Evolutionary conservation across 2,329 filamentous ascomycete genomes (phyloP), one percentile per base, ranked within the genome.

Genomic region (Exserohilum rostratum): DNA sequence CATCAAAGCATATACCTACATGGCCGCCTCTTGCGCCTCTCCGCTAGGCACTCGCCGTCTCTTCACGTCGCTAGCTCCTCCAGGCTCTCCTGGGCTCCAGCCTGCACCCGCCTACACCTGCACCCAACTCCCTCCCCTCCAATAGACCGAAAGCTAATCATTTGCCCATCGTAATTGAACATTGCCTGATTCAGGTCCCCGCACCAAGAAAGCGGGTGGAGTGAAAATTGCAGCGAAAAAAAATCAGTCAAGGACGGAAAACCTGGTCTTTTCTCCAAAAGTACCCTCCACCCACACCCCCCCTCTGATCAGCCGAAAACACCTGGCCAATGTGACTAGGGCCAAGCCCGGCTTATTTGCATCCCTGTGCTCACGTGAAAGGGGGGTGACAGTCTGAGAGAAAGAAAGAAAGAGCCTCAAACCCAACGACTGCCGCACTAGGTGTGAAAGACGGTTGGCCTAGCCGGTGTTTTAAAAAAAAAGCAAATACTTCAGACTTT

Each of bases 301-400:
- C 57, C 57, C 45, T 62, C 49, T 60, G 60, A 62, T 72, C 68
- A 70, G 69, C 69, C 69, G 68, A 73, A 69, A 66, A 66, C 52
- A 54, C 46, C 52, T 50, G 52, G 46, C 52, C 52, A 45, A 64
- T 58, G 53, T 53, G 54, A 55, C 61, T 59, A 64, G 63, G 58
- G 58, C 61, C 55, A 48, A 60, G 58, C 57, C 62, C 62, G 55
- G 60, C 60, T 60, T 55, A 62, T 48, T 63, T 15, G 20, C n/a
- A 55, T 61, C 45, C 58, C 42, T 40, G 27, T n/a, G 15, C 51
- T 64, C 69, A 70, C 68, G 66, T 70, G 67, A 68, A 72, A 70
- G 67, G 62, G 65, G 67, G n/a, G n/a, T n/a, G n/a, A n/a, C n/a
- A n/a, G n/a, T n/a, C n/a, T 25, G 22, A 53, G 27, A 22, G 35